These are phyloP conservation scores for Chionographis japonica DNA, from an alignment of 106 monocot species.

Conservation along the genomic window DNA sequence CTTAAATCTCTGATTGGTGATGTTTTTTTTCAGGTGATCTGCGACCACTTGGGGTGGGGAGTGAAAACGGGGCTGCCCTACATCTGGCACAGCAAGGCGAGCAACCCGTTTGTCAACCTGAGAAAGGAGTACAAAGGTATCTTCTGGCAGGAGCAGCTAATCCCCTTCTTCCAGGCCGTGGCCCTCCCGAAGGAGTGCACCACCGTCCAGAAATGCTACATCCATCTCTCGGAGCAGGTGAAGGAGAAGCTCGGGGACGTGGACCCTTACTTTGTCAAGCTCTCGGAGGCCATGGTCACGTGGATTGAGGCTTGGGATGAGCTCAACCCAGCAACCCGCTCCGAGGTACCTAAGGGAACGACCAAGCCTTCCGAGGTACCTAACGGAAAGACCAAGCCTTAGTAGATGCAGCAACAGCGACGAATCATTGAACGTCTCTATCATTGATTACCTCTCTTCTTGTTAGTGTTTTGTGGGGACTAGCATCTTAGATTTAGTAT, in stretches of 20 bases:
- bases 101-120: conserved; percentile 46
- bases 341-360: background rate
- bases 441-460: background rate
- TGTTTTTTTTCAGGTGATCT: conserved; percentile 26
- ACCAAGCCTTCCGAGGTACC: conserved; percentile 1
- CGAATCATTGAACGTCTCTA: no score
- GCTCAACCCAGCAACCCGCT: conserved; percentile 21
- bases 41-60: conserved; percentile 39
- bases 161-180: conserved; percentile 42
- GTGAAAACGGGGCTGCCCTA: conserved; percentile 46
- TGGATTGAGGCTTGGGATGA: conserved; percentile 51
- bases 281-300: conserved; percentile 45
- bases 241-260: conserved; percentile 34
- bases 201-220: conserved; percentile 38
- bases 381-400: background rate
- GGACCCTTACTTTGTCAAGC: conserved; percentile 40
- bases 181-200: conserved; percentile 33
- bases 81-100: conserved; percentile 55
- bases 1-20: background rate
- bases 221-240: conserved; percentile 34
- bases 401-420: background rate
- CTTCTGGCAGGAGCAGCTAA: conserved; percentile 45
- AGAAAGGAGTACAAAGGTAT: conserved; percentile 48
- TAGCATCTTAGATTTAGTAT: background rate
- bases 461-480: background rate